Conservation (phyloP, 495 filamentous ascomycete species). For the Hypoxylon fragiforme region DNA sequence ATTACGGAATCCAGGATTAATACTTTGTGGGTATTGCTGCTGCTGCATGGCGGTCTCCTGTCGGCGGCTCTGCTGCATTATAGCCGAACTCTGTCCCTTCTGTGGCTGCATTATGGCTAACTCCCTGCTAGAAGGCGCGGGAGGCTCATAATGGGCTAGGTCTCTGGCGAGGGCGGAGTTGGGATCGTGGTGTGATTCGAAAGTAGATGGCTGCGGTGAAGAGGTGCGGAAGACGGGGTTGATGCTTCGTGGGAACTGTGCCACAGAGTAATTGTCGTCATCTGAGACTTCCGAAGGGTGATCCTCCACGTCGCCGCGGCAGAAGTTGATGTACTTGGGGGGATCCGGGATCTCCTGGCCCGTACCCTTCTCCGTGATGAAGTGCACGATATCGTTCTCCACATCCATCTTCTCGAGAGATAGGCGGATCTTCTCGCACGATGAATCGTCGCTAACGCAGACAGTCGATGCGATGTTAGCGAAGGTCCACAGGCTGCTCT, state of each 20-base stretch:
- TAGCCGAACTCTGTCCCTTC: constrained; percentile 35
- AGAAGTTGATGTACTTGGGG: constrained; percentile 98
- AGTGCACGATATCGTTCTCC: constrained; percentile 87
- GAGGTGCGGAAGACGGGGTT: constrained; percentile 94
- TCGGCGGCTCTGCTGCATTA: constrained; percentile 17
- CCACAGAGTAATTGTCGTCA: constrained; percentile 84
- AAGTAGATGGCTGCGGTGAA: constrained; percentile 77
- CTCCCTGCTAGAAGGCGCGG: constrained; percentile 56
- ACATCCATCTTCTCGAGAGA: constrained; percentile 95
- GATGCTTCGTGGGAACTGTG: constrained; percentile 91
- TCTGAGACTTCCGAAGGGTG: constrained; percentile 80
- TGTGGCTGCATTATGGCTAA: constrained; percentile 58
- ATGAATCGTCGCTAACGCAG: constrained; percentile 97
- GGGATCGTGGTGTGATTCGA: constrained; percentile 86
- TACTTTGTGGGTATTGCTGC: constrained; percentile 78
- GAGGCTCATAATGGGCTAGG: constrained; percentile 59
- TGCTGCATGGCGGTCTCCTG: constrained; percentile 40
- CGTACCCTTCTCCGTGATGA: constrained; percentile 88
- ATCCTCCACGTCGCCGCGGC: constrained; percentile 85
- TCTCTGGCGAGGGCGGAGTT: constrained; percentile 67
- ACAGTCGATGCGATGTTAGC: constrained; percentile 97
- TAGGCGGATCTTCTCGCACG: constrained; percentile 95
- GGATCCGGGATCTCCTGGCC: constrained; percentile 97
- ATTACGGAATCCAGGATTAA: constrained; percentile 86
- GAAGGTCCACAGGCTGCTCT: constrained; percentile 96